Evolutionary conservation across 306 rosid species (phyloP), one percentile per base, ranked within the genome.

Genomic region (Cucurbita pepo): DNA sequence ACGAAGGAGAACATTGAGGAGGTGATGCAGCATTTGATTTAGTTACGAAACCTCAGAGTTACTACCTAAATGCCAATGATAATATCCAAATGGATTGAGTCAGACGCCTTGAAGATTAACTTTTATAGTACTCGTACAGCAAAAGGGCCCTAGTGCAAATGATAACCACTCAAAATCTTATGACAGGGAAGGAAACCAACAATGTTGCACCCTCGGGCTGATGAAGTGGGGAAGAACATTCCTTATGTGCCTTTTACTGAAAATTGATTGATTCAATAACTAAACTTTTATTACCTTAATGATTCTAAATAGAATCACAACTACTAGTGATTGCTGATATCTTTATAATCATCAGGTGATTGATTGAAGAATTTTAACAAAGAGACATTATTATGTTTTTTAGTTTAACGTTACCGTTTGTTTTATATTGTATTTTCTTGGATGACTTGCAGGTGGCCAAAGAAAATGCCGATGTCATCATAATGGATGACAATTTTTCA

Each of bases 381-480:
- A 10, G n/a, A 41, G 53, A 41, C 8, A 12, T 58, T 6, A 50
- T 50, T 50, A 50, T 14, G 6, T 13, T 12, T 22, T 15, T 44
- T 21, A 14, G 53, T 43, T 37, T 64, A 10, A 40, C 18, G 37
- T 18, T 64, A 41, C 53, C 21, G 10, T 64, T 41, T 64, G 53
- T 10, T 64, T 64, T n/a, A 64, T 64, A 64, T 10, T 25, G 56
- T 10, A 51, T 70, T 50, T 58, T 54, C 18, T 75, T 78, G 78
- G 74, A 69, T 77, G 48, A 50, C 44, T 11, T 79, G 69, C 86
- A 94, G 99, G 99, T 94, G 13, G 99, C 99, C 10, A 94, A 94
- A 78, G 99, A 94, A 82, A 89, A 80, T 76, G 96, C 99, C 8
- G 99, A 87, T 82, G 92, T 91, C 67, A 85, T 94, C 77, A 87